Conservation (phyloP, 2,329 filamentous ascomycete species). For the Drechslerella stenobrocha region DNA sequence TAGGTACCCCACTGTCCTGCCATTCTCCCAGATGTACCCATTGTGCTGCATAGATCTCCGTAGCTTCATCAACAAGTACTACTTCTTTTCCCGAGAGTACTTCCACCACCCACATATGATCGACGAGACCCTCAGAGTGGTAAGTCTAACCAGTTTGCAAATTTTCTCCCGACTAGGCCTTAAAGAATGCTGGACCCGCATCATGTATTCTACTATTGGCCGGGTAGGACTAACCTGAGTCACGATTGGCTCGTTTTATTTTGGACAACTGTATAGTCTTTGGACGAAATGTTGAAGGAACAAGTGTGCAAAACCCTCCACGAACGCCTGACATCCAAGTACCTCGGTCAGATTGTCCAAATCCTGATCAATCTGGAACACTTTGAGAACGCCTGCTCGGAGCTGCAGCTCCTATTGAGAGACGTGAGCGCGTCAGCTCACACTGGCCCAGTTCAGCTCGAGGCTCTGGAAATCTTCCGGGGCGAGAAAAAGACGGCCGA, state of each 20-base stretch:
- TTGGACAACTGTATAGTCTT: slow-evolving; percentile 61
- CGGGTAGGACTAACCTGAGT: slow-evolving; percentile 26
- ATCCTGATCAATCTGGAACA: slow-evolving; percentile 97
- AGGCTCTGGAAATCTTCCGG: slow-evolving; percentile 82
- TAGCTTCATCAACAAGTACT: slow-evolving; percentile 97
- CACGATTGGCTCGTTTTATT: slow-evolving; percentile 27
- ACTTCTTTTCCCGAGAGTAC: slow-evolving; percentile 95
- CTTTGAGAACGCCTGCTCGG: slow-evolving; percentile 88
- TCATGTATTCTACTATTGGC: slow-evolving; percentile 39
- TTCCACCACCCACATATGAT: slow-evolving; percentile 89
- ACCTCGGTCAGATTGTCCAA: slow-evolving; percentile 95
- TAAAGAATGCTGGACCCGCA: slow-evolving; percentile 19
- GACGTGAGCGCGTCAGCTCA: slow-evolving; percentile 68
- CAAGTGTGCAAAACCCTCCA: slow-evolving; percentile 91
- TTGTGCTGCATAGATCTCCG: slow-evolving; percentile 97
- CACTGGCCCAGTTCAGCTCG: slow-evolving; percentile 75
- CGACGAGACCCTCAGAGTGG: slow-evolving; percentile 73
- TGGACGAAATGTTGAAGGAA: slow-evolving; percentile 91
- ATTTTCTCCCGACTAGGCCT: slow-evolving; percentile 34
- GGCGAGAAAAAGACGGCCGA: slow-evolving; percentile 93
- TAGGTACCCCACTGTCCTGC: slow-evolving; percentile 90
- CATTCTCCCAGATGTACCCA: slow-evolving; percentile 98
- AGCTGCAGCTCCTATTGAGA: slow-evolving; percentile 84
- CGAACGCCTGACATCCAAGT: slow-evolving; percentile 85
- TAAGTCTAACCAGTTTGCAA: slow-evolving; percentile 62